Conservation (phyloP, 495 filamentous ascomycete species). For the Podospora pseudoanserina region DNA sequence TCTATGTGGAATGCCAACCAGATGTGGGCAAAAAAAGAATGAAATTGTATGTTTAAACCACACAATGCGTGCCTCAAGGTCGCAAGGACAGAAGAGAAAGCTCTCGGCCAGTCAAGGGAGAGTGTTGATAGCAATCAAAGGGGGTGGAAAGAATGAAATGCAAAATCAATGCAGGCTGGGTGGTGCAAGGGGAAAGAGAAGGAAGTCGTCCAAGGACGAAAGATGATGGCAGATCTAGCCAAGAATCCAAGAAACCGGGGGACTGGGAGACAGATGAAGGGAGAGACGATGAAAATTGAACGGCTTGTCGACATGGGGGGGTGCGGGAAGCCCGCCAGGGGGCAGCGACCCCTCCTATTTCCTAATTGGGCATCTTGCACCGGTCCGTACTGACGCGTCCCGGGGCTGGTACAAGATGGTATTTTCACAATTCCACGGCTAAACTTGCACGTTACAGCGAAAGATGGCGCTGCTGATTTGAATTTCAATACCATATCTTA, state of each 20-base stretch:
- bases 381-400: background rate
- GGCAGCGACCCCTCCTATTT: background rate
- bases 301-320: background rate
- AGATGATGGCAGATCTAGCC: background rate
- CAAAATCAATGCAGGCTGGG: background rate
- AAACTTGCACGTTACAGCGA: background rate
- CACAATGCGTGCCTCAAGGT: slow-evolving; percentile 1
- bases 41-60: slow-evolving; percentile 1
- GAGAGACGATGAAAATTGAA: background rate
- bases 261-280: slow-evolving; percentile 4
- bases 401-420: background rate
- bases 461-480: background rate
- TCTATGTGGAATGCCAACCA: background rate
- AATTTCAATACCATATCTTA: background rate
- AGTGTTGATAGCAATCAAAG: background rate
- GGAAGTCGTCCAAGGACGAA: background rate
- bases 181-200: background rate
- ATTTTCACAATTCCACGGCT: background rate
- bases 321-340: background rate
- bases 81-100: background rate
- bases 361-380: slow-evolving; percentile 1
- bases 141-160: background rate
- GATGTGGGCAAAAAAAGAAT: background rate
- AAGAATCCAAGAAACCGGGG: slow-evolving; percentile 5
- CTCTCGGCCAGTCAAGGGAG: background rate